Base-by-base conservation (phyloP, 805 yeast genomes). In the Pichia kluyveri region DNA sequence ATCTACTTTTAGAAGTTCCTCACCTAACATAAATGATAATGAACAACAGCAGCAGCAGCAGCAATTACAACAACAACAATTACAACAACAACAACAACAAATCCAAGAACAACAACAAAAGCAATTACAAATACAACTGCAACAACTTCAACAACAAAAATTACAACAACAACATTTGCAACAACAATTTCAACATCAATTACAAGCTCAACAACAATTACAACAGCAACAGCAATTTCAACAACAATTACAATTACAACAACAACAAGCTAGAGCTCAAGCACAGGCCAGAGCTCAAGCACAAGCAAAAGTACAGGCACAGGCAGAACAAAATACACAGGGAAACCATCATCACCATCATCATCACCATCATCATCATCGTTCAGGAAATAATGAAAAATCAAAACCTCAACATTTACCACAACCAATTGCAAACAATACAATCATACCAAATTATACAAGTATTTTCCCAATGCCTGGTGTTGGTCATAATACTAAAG, bases 391-490 rank as follows among this genome's bases (percentile, higher is more conserved):
- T 4, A 12, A 8, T 10, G 14, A 30, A 3, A 30, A 30, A 9
- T 6, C 15, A 12, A 34, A 34, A 14, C 17, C 23, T 34, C 15
- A 38, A 17, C 15, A 23, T 23, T 10, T 8, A 23, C 48, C 14
- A 8, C 44, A 32, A 37, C 42, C 32, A 30, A 30, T 30, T 30
- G 32, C 26, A 23, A 28, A 30, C n/a, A 42, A 42, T 18, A 27
- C 8, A 18, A 34, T 38, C 27, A 27, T 42, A 12, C 49, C 59
- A 3, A 62, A 59, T 34, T 58, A 55, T 34, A 54, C 53, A 42
- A 54, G 60, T 8, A 54, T 58, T 8, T 59, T 60, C 44, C 62
- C 62, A 23, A 58, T 60, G 45, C 62, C 62, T 15, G 52, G 56
- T 51, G 47, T 53, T 50, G 53, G 53, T 18, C 55, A 52, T 42